Evolutionary conservation across 2,329 filamentous ascomycete species (phyloP).

Genomic region (Madurella mycetomatis): DNA sequence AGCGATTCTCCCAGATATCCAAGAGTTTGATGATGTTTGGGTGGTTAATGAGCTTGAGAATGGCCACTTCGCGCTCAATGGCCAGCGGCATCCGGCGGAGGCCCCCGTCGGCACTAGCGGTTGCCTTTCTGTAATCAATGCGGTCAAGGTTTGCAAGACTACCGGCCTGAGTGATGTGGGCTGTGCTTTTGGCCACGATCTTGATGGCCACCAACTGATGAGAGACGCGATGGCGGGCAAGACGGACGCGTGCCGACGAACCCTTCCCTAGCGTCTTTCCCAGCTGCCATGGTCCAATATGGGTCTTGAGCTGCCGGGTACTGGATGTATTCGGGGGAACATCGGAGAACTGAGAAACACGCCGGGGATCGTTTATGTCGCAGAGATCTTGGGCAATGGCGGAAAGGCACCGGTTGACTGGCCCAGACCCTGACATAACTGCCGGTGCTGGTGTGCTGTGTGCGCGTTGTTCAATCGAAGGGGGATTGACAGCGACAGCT

Average conservation of each 20-base stretch:
- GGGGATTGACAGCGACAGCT: not conserved
- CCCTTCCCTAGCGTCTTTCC: constrained; percentile 86
- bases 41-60: constrained; percentile 95
- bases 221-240: constrained; percentile 75
- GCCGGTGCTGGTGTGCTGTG: not conserved
- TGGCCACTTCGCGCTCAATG: constrained; percentile 90
- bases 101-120: constrained; percentile 46
- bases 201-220: constrained; percentile 86
- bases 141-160: constrained; percentile 80
- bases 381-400: constrained; percentile 31
- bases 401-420: constrained; percentile 27
- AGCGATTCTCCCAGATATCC: constrained; percentile 96
- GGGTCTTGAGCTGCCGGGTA: constrained; percentile 51
- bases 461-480: constrained; percentile 7
- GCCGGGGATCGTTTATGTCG: constrained; percentile 29
- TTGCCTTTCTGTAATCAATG: constrained; percentile 57
- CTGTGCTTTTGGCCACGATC: constrained; percentile 82
- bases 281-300: constrained; percentile 90
- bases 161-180: constrained; percentile 75
- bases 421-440: not conserved
- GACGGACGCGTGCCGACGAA: constrained; percentile 79
- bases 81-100: constrained; percentile 75
- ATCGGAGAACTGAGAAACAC: constrained; percentile 37
- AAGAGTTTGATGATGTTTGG: constrained; percentile 90
- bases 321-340: constrained; percentile 33